Percentiles rank a stretch among this genome's conserved stretches.
phyloP scores from a whole-genome alignment of 306 rosid genomes.

The Mucuna pruriens region DNA sequence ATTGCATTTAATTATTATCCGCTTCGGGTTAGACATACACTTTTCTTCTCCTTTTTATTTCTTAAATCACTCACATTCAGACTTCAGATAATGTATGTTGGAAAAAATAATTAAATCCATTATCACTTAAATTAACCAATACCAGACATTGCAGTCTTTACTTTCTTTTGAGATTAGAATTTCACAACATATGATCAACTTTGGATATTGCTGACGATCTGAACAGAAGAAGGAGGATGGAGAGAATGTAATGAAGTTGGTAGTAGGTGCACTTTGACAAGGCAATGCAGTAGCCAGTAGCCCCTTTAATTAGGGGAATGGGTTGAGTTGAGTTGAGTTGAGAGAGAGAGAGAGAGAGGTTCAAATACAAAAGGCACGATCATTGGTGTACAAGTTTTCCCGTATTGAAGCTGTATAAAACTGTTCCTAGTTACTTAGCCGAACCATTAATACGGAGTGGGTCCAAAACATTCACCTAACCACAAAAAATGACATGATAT shows the following conservation, averaged over 20 bases:
- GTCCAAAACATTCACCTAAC: slow-evolving; percentile 67
- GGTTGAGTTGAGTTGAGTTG: too few relatives aligned
- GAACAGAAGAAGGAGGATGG: not conserved
- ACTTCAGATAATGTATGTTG: not conserved
- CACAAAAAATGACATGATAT: slow-evolving; percentile 44
- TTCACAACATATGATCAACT: too few relatives aligned
- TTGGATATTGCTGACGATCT: not conserved
- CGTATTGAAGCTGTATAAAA: slow-evolving; percentile 49
- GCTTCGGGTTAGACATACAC: not conserved
- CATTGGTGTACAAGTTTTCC: slow-evolving; percentile 47
- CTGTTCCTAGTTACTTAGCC: slow-evolving; percentile 48
- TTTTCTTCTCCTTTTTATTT: slow-evolving; percentile 10
- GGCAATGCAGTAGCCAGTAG: slow-evolving; percentile 5
- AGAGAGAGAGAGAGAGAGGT: not conserved
- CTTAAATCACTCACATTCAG: not conserved
- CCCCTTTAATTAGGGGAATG: slow-evolving; percentile 54
- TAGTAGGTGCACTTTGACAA: slow-evolving; percentile 40
- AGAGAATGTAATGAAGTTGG: slow-evolving; percentile 19
- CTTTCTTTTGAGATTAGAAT: too few relatives aligned
- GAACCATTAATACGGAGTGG: slow-evolving; percentile 57
- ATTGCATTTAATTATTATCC: slow-evolving; percentile 28
- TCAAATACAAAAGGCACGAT: slow-evolving; percentile 44
- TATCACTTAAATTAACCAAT: too few relatives aligned
- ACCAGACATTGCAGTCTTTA: too few relatives aligned
- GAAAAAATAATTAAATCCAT: too few relatives aligned